Evolutionary conservation across 495 filamentous ascomycete species (phyloP), one percentile per base, ranked within the genome.

Genomic region (Rostrohypoxylon terebratum): DNA sequence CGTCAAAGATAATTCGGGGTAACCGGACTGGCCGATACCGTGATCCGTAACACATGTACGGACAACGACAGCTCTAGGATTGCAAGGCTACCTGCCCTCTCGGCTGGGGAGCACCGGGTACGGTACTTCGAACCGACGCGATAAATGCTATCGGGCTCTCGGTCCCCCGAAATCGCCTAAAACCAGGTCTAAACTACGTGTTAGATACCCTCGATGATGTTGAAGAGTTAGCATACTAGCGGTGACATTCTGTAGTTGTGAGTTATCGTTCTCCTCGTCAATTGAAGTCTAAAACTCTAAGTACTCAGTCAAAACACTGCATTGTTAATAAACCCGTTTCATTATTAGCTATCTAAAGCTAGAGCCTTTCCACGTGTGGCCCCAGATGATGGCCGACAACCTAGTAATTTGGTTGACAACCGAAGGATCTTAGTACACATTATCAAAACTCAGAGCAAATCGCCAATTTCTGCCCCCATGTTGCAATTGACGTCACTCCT

Each of bases 371-470:
- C 51, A 55, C 34, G 9, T 16, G 11, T 6, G 16, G 18, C 51
- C 51, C 21, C 28, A 55, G 51, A 55, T 54, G n/a, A 21, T 21
- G 9, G 51, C n/a, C 31, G 20, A 55, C 51, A 36, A 36, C 51
- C 16, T 36, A 20, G 4, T 55, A n/a, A 36, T 34, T 31, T 20
- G 31, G n/a, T n/a, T n/a, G n/a, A n/a, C n/a, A n/a, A n/a, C n/a
- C n/a, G 20, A 20, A 31, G 51, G 28, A 36, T 55, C 13, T 9
- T 28, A 55, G 20, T 55, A 55, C 4, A 55, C 51, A 55, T 55
- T 55, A 55, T 55, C 23, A 51, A 57, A 60, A 33, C 10, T 47
- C n/a, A 62, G 50, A 42, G 57, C 36, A 34, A 51, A 31, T 18
- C 25, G 21, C 45, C 13, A 21, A 25, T 47, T 13, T 20, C 42